These are phyloP conservation scores for Candida sonorensis DNA, from an alignment of 805 yeast species.

Conservation along the genomic window DNA sequence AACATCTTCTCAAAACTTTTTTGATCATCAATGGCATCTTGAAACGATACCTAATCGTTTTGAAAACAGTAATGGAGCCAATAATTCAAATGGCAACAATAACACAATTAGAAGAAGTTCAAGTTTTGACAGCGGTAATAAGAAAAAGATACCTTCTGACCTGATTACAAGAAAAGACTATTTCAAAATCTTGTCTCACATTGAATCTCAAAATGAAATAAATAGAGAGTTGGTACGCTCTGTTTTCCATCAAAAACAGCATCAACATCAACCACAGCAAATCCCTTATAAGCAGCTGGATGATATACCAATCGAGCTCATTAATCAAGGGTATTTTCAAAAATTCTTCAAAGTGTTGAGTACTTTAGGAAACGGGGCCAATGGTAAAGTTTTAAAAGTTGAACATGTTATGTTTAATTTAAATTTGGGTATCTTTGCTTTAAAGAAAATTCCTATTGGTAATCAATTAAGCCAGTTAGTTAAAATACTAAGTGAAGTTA, in stretches of 20 bases:
- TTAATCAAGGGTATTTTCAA: slow-evolving; percentile 76
- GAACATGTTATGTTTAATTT: slow-evolving; percentile 71
- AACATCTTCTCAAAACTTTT: too few relatives aligned
- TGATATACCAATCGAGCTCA: slow-evolving; percentile 36
- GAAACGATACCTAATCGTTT: too few relatives aligned
- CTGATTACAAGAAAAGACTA: slow-evolving; percentile 24
- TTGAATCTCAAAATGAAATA: slow-evolving; percentile 13
- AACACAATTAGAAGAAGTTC: too few relatives aligned
- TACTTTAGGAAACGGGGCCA: slow-evolving; percentile 72
- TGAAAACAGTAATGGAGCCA: too few relatives aligned
- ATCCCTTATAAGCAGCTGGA: too few relatives aligned
- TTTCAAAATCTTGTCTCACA: slow-evolving; percentile 19
- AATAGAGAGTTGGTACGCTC: slow-evolving; percentile 15
- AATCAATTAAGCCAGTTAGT: slow-evolving; percentile 62
- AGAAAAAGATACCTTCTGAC: too few relatives aligned
- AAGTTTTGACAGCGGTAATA: too few relatives aligned
- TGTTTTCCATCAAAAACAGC: slow-evolving; percentile 10
- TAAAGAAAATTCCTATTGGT: slow-evolving; percentile 82
- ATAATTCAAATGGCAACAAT: too few relatives aligned
- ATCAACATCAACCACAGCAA: too few relatives aligned
- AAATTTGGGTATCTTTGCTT: slow-evolving; percentile 72
- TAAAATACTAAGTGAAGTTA: slow-evolving; percentile 71
- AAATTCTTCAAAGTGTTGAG: slow-evolving; percentile 60
- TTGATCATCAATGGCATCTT: too few relatives aligned
- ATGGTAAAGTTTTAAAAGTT: slow-evolving; percentile 80